These are phyloP conservation scores for Achaetomium macrosporum DNA, from an alignment of 2,329 filamentous ascomycete genomes.

Conservation along the genomic window DNA sequence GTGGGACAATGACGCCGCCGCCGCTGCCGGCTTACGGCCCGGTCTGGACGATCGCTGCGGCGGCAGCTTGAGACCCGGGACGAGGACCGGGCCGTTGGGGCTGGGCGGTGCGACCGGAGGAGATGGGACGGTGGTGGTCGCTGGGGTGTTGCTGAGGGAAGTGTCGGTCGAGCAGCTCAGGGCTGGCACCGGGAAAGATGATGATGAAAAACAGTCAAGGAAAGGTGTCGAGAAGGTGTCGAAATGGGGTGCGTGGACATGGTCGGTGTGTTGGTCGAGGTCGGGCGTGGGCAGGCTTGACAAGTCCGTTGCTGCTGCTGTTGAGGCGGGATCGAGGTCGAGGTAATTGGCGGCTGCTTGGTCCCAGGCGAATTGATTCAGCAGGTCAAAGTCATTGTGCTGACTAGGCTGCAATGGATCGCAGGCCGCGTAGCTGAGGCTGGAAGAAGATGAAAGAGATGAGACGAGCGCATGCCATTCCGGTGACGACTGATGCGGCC, in stretches of 20 bases:
- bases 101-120: conserved; percentile 5
- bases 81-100: background rate
- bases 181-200: background rate
- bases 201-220: conserved; percentile 1
- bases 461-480: conserved; percentile 20
- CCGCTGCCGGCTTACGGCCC: conserved; percentile 12
- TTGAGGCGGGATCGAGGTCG: background rate
- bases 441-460: conserved; percentile 19
- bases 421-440: conserved; percentile 16
- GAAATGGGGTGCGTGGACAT: conserved; percentile 6
- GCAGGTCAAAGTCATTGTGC: conserved; percentile 12
- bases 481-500: conserved; percentile 23
- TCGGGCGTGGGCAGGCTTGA: conserved; percentile 5
- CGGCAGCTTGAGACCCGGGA: conserved; percentile 18
- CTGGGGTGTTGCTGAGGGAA: conserved; percentile 9
- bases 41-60: conserved; percentile 4
- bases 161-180: background rate
- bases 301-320: background rate
- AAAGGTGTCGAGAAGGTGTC: conserved; percentile 6
- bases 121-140: conserved; percentile 7
- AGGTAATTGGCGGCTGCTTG: conserved; percentile 2
- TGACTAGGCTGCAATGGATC: conserved; percentile 4
- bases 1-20: background rate
- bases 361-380: conserved; percentile 13
- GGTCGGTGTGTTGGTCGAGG: conserved; percentile 7